Base-by-base conservation (phyloP, 2,329 filamentous ascomycete species). In the Monosporascus sp. region DNA sequence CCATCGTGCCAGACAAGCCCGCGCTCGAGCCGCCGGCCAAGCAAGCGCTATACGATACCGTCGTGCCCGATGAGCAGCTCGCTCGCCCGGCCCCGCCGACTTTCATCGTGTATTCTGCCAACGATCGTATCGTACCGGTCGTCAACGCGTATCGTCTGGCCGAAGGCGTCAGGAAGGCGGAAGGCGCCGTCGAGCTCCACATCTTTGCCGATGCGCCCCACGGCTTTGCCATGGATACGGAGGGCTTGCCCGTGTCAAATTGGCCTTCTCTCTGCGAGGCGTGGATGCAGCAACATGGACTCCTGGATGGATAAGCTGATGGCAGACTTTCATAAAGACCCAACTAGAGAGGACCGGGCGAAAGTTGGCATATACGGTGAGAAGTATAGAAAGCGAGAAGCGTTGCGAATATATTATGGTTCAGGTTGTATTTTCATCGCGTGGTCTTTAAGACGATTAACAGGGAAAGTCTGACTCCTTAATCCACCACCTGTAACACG, bases 1-100 rank as follows among this genome's bases (percentile, higher is more conserved):
- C 58, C 16, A 52, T 62, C 37, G 44, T 62, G 9, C 50, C 56
- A 1, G 46, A 58, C 43, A 62, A 62, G 50, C 47, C 60, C 4
- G 48, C 58, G 7, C 52, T 61, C 37, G 55, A 54, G n/a, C 60
- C 60, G 35, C 58, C 59, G n/a, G 60, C 53, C 19, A 62, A 62
- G 51, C 59, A 61, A 53, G 59, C 50, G 19, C 52, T 62, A 1
- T 62, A 61, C 43, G 54, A 62, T 40, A 37, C 47, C 37, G 58
- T 62, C 5, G 48, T 61, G 27, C 60, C 60, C 2, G 60, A 62
- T 26, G 53, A 55, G 31, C 57, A 62, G 40, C 44, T 61, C 11
- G 26, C 19, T 19, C n/a, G 20, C 16, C 55, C 55, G n/a, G 52
- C 58, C 27, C 57, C 60, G 24, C 58, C 58, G 14, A 56, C 54